Percentiles rank a stretch among this genome's conserved stretches.
phyloP scores from a whole-genome alignment of 257 asterid species.

The Gardenia jasminoides region DNA sequence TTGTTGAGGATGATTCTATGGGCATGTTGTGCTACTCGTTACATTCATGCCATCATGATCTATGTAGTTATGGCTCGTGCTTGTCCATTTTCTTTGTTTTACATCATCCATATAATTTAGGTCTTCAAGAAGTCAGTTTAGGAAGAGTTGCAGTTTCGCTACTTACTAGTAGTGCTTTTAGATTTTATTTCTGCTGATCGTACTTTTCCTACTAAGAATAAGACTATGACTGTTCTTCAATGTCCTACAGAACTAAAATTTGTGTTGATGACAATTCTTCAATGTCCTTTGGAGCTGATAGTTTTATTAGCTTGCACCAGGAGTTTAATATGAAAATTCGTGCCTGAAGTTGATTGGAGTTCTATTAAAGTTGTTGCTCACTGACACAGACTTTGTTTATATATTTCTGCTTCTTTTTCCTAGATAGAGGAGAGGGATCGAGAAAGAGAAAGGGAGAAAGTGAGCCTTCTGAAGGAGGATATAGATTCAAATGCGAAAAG shows the following conservation, averaged over 20 bases:
- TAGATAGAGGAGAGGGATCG: conserved; percentile 83
- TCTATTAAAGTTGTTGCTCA: conserved; percentile 9
- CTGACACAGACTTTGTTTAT: background rate
- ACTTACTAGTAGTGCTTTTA: background rate
- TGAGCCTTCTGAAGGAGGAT: conserved; percentile 63
- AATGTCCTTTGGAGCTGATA: background rate
- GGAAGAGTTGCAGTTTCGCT: background rate
- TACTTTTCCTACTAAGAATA: background rate
- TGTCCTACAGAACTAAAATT: background rate
- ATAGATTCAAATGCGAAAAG: conserved; percentile 77
- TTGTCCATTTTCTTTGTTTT: background rate
- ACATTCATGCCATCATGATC: background rate
- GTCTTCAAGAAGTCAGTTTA: background rate
- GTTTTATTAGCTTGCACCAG: background rate
- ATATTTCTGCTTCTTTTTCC: conserved; percentile 16
- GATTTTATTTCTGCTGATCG: background rate
- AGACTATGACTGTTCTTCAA: background rate
- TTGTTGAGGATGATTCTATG: background rate
- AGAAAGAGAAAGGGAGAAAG: conserved; percentile 86
- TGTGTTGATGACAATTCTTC: background rate
- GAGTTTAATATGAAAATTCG: conserved; percentile 7
- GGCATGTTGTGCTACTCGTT: background rate
- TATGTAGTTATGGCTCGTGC: background rate
- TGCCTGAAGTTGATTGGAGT: background rate
- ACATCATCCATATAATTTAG: background rate